Evolutionary conservation across 345 rosid genomes (phyloP).

Genomic region (Pistacia vera): DNA sequence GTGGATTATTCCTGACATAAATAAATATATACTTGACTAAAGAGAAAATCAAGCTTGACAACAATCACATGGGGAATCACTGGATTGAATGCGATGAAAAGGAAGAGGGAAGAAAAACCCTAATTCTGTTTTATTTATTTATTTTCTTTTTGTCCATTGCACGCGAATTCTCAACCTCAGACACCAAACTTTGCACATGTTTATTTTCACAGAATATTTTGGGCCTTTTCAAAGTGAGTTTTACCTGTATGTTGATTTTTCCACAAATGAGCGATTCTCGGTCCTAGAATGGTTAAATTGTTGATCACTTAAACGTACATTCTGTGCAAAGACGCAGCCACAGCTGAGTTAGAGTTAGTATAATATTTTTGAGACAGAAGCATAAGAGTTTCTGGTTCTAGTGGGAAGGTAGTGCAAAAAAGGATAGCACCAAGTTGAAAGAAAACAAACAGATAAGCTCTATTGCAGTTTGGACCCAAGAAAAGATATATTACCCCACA

Average conservation of each 20-base stretch:
- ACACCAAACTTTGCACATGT: background rate
- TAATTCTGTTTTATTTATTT: background rate
- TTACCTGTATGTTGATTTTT: background rate
- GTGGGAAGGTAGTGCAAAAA: background rate
- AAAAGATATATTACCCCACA: background rate
- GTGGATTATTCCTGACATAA: conserved; percentile 33
- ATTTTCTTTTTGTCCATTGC: background rate
- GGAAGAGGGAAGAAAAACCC: background rate
- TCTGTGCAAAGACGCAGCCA: no score
- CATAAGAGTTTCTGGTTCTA: background rate
- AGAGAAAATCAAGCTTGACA: conserved; percentile 1
- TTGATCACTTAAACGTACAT: no score
- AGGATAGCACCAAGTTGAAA: background rate
- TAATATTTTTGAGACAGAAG: background rate
- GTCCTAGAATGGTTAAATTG: no score
- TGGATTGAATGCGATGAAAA: background rate
- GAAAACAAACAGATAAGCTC: background rate
- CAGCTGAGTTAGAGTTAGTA: background rate
- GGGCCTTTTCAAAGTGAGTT: background rate
- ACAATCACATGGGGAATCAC: conserved; percentile 25
- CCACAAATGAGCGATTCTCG: no score
- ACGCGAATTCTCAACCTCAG: background rate
- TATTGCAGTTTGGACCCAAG: background rate
- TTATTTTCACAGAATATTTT: background rate
- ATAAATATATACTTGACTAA: background rate